These are phyloP conservation scores for Trichocladium antarcticum DNA, from an alignment of 495 filamentous ascomycete species.

Conservation along the genomic window DNA sequence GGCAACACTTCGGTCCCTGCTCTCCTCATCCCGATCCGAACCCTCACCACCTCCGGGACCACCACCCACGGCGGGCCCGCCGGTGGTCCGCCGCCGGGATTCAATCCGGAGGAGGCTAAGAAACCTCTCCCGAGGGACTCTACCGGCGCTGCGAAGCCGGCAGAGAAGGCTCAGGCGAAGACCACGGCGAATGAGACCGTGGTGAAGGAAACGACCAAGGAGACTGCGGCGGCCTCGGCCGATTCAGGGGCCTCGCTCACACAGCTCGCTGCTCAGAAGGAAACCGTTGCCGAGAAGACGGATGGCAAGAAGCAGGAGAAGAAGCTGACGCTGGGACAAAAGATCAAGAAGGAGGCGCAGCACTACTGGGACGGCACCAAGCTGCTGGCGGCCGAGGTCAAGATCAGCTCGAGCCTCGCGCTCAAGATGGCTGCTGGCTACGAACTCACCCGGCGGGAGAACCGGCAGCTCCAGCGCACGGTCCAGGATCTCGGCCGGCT, in stretches of 20 bases:
- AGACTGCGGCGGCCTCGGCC: conserved; percentile 22
- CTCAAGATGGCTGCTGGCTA: conserved; percentile 97
- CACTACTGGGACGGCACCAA: conserved; percentile 99
- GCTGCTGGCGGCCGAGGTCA: conserved; percentile 81
- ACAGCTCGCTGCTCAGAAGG: conserved; percentile 28
- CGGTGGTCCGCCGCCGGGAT: conserved; percentile 76
- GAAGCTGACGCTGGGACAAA: conserved; percentile 73
- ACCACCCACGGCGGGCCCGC: conserved; percentile 38
- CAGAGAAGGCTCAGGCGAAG: conserved; percentile 26
- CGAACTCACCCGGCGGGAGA: conserved; percentile 87
- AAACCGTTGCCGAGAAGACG: conserved; percentile 16
- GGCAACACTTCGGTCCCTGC: conserved; percentile 54
- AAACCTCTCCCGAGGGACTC: conserved; percentile 57
- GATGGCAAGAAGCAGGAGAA: conserved; percentile 62
- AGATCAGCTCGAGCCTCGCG: conserved; percentile 79
- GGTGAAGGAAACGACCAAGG: conserved; percentile 21
- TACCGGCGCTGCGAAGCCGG: conserved; percentile 29
- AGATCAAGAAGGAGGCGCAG: conserved; percentile 78
- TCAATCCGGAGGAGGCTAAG: conserved; percentile 83
- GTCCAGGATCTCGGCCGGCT: conserved; percentile 87
- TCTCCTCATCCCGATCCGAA: conserved; percentile 53
- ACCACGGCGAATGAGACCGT: conserved; percentile 23
- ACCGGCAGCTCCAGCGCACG: conserved; percentile 83
- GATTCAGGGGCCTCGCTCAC: conserved; percentile 22
- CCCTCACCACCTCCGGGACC: conserved; percentile 58